A percentile compares a stretch with the other conserved stretches of the same genome.
These are phyloP conservation scores for Dioscorea cayenensis DNA, from an alignment of 116 monocot genomes.

Conservation along the genomic window DNA sequence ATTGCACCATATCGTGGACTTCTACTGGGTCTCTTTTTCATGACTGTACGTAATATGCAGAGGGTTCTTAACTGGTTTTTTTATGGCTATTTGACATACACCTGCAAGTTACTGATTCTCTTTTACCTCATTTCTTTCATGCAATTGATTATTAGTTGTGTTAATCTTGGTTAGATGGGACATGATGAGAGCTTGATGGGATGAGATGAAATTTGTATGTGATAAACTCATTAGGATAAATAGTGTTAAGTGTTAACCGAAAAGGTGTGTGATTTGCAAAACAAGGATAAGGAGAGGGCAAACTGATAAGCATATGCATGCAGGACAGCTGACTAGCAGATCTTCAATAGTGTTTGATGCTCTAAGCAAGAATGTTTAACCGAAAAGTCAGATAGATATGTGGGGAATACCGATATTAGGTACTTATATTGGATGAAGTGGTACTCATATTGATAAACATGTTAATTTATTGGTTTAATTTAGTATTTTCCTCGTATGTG, in stretches of 20 bases:
- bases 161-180: not conserved
- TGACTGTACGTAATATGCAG: constrained; percentile 70
- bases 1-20: constrained; percentile 98
- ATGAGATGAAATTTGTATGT: not conserved
- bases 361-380: too few relatives aligned
- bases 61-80: not conserved
- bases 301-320: not conserved
- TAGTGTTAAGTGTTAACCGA: not conserved
- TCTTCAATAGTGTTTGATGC: not conserved
- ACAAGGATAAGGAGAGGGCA: not conserved
- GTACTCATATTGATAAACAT: not conserved
- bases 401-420: not conserved
- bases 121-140: not conserved
- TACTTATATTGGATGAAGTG: not conserved
- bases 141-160: not conserved
- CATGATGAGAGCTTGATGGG: not conserved
- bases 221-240: not conserved
- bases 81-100: not conserved
- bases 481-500: not conserved
- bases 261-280: not conserved
- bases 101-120: not conserved
- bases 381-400: not conserved
- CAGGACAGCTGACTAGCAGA: not conserved
- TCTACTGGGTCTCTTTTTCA: constrained; percentile 93
- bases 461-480: not conserved